Evolutionary conservation across 2,329 filamentous ascomycete species (phyloP), one percentile per base, ranked within the genome.

Genomic region (Neofusicoccum sp.): DNA sequence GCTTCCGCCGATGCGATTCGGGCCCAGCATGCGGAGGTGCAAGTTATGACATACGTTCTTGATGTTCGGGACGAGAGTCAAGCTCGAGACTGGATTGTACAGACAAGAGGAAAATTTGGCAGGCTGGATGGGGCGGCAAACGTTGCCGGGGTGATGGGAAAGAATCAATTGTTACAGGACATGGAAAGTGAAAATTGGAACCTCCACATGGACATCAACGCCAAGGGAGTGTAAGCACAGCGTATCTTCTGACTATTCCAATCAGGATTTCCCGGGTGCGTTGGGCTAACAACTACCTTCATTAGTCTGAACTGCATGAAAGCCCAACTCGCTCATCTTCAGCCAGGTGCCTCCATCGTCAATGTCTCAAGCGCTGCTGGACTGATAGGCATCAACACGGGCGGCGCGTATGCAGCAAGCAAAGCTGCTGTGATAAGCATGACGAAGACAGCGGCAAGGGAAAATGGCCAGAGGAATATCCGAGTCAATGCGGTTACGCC

Each of bases 301-400:
- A 22, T 22, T 22, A 22, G 22, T 22, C 22, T 22, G 22, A 22
- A 60, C 29, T 47, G 39, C 28, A 31, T 73, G 39, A 65, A 70
- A 39, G 71, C 71, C 0, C 70, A 75, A 56, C 56, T 75, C 39
- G 63, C 61, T 6, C 77, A 76, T 44, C 76, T 84, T 31, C 50
- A 39, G 6, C 68, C 72, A 44, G 64, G 65, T 5, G 71, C 71
- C 1, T 69, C 67, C 14, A 72, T 76, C 56, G 71, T 74, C 8
- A 72, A 72, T 65, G 74, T 82, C 37, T 76, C 80, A 47, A 83
- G 79, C 36, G 79, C 81, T 45, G 82, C 82, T 58, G 83, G 83
- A 28, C 68, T 77, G 3, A 74, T 76, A 67, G 78, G 78, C 76
- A 70, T 56, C 56, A 56, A 33, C 61, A 71, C 71, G 49, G 71